Base-by-base conservation (phyloP, 2,329 filamentous ascomycete genomes). In the Aspergillus awamori region DNA sequence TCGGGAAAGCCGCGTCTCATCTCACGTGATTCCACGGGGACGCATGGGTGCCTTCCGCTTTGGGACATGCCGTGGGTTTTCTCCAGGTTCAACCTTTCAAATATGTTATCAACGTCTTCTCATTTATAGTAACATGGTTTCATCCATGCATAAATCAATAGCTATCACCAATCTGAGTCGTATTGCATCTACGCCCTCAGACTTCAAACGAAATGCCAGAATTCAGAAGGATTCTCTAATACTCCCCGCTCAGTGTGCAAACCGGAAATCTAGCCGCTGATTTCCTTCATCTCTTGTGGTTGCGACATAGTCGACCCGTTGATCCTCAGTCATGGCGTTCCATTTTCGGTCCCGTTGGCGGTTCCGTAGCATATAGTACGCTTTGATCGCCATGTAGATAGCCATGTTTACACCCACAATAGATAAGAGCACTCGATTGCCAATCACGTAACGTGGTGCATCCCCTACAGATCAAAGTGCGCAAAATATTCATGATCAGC, bases 391-490 rank as follows among this genome's bases (percentile, higher is more conserved):
- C 69, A 84, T 4, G 48, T 86, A 84, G 0, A 79, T 65, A 0
- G 78, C 70, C 2, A 86, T 69, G 39, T 56, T 56, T 17, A 43
- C 63, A 1, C 78, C 74, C 2, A 85, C 72, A 0, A 77, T 72
- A 24, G 79, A 77, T 30, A 86, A 80, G 54, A 84, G 74, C 7
- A 84, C 78, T 3, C 75, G 81, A 71, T 86, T 86, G 6, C 84
- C 84, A 8, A 68, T 73, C 63, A 82, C 79, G 70, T 85, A 86
- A 65, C 80, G 82, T 0, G 84, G 83, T 2, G 72, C 72, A 60
- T 86, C 84, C 65, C 80, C 80, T 17, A 81, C 72, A 24, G 81
- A 77, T 36, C 33, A 36, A 15, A 36, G 66, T 84, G 84, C 36
- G 3, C 20, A 36, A 26, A 15, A 15, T 11, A 45, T 66, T 38